Percentiles rank a stretch among this genome's conserved stretches.
Evolutionary conservation across 2,329 filamentous ascomycete genomes (phyloP).

Genomic region (Hypoxylon sp.): DNA sequence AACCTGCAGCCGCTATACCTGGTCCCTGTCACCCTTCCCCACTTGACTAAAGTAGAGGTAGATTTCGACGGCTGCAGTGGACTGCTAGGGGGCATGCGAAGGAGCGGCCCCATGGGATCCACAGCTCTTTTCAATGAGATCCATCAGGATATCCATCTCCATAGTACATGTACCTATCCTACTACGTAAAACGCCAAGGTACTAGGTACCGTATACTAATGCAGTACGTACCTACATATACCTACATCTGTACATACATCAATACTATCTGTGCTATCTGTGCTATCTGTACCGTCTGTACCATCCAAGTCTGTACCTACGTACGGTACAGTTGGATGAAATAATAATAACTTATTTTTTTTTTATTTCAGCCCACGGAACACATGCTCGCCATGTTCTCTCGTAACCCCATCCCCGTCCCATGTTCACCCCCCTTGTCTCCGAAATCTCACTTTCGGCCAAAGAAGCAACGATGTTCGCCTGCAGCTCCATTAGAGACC

Average conservation of each 20-base stretch:
- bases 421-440: constrained; percentile 34
- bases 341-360: constrained; percentile 19
- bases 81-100: constrained; percentile 32
- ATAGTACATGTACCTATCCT: constrained; percentile 12
- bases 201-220: constrained; percentile 16
- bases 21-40: constrained; percentile 39
- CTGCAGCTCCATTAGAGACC: constrained; percentile 39
- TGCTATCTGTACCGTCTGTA: neutral
- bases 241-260: constrained; percentile 11
- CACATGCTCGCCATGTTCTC: constrained; percentile 45
- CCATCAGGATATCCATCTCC: constrained; percentile 42
- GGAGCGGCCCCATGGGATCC: constrained; percentile 31
- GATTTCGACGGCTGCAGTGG: constrained; percentile 41
- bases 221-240: constrained; percentile 9
- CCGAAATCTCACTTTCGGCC: constrained; percentile 42
- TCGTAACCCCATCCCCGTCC: constrained; percentile 40
- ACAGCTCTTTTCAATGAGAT: constrained; percentile 38
- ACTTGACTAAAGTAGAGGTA: constrained; percentile 36
- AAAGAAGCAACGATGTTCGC: constrained; percentile 43
- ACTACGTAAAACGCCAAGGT: constrained; percentile 10
- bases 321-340: constrained; percentile 19
- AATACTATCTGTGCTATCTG: constrained; percentile 1
- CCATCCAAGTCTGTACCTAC: neutral
- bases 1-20: constrained; percentile 41
- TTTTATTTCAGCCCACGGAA: constrained; percentile 30